These are phyloP conservation scores for Colletotrichum magnum DNA, from an alignment of 2,329 filamentous ascomycete species.

Conservation along the genomic window DNA sequence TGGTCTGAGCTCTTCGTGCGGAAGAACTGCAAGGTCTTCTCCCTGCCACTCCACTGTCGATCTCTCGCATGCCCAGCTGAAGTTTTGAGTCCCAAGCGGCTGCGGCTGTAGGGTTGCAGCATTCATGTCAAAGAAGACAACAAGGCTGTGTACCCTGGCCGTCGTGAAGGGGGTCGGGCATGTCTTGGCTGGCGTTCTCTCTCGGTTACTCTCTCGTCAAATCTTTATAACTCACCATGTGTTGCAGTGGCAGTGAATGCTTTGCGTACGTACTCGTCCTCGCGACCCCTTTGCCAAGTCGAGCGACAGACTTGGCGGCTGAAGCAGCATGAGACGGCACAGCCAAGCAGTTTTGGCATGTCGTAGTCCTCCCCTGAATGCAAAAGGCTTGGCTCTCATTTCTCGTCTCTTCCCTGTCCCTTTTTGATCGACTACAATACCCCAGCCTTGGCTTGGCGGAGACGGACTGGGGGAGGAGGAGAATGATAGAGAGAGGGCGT, in stretches of 20 bases:
- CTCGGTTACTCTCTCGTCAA: too few species aligned
- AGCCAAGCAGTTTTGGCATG: slow-evolving; percentile 25
- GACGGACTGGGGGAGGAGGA: not conserved
- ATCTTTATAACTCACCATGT: too few species aligned
- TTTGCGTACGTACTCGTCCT: not conserved
- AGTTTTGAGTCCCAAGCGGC: not conserved
- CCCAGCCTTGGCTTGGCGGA: slow-evolving; percentile 25
- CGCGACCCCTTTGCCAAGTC: slow-evolving; percentile 7
- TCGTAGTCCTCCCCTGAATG: not conserved
- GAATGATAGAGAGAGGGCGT: not conserved
- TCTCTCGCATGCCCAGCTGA: not conserved
- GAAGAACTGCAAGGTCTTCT: not conserved
- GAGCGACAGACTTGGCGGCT: slow-evolving; percentile 19
- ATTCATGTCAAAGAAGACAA: not conserved
- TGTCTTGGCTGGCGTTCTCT: not conserved
- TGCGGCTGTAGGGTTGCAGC: not conserved
- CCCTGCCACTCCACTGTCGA: not conserved
- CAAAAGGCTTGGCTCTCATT: slow-evolving; percentile 6
- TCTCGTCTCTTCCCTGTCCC: too few species aligned
- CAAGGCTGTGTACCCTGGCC: not conserved
- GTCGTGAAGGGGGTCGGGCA: too few species aligned
- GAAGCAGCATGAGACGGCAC: slow-evolving; percentile 24
- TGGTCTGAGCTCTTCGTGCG: not conserved
- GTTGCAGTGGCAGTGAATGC: too few species aligned
- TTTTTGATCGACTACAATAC: not conserved